A percentile compares a stretch with the other conserved stretches of the same genome.
Evolutionary conservation across 1,284 basidiomycete species (phyloP).

Genomic region (Ganoderma sinense): DNA sequence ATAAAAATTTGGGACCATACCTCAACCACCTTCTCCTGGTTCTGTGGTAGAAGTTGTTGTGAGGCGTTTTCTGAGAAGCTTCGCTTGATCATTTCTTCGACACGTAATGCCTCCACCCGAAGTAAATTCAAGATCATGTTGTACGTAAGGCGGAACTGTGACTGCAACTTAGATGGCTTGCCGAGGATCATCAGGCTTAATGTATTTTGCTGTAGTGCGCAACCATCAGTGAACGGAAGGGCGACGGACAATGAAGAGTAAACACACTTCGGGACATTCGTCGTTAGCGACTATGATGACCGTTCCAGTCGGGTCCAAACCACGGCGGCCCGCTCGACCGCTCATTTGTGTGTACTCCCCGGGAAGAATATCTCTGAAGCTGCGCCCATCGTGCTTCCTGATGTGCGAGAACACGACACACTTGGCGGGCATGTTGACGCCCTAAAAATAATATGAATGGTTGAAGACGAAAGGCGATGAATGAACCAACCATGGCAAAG

Average conservation of each 20-base stretch:
- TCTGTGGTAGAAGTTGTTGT: conserved; percentile 91
- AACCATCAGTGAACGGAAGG: conserved; percentile 8
- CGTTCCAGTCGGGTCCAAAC: conserved; percentile 94
- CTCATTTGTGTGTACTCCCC: conserved; percentile 99
- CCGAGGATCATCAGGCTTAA: conserved; percentile 95
- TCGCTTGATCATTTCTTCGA: conserved; percentile 99
- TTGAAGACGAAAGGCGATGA: conserved; percentile 8
- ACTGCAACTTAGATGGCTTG: conserved; percentile 89
- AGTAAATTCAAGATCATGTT: conserved; percentile 99
- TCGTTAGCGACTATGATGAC: conserved; percentile 92
- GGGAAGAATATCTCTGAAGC: conserved; percentile 89
- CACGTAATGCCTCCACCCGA: conserved; percentile 94
- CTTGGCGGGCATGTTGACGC: conserved; percentile 99
- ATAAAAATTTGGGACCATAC: conserved; percentile 47
- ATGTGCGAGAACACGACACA: conserved; percentile 97
- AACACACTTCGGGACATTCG: conserved; percentile 83
- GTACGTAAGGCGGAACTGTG: conserved; percentile 98
- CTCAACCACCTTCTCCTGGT: conserved; percentile 87
- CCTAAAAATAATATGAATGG: conserved; percentile 53
- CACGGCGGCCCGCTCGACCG: conserved; percentile 95
- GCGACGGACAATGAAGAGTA: not conserved
- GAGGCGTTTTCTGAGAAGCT: conserved; percentile 99
- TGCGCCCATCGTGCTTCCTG: conserved; percentile 95
- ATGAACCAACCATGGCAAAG: conserved; percentile 89
- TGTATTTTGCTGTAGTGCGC: conserved; percentile 64